phyloP scores from a whole-genome alignment of 75 land plant species.

The Selaginella tamariscina region DNA sequence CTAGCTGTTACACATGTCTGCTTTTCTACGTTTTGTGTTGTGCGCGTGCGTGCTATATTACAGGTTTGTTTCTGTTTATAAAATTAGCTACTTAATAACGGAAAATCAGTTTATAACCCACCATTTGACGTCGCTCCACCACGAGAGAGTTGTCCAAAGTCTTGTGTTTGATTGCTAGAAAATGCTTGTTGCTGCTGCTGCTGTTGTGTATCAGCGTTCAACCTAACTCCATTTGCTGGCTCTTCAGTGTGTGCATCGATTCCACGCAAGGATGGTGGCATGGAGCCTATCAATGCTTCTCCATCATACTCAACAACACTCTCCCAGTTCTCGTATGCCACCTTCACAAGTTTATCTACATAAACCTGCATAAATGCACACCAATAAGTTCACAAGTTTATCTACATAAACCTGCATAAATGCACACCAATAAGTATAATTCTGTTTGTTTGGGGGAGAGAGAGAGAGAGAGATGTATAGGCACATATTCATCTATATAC shows the following conservation, averaged over 20 bases:
- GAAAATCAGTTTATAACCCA: too few relatives aligned
- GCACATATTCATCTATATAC: too few relatives aligned
- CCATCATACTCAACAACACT: slow-evolving; percentile 78
- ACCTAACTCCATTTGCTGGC: background rate
- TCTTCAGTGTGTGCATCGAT: slow-evolving; percentile 22
- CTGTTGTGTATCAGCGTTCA: background rate
- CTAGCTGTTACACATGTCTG: too few relatives aligned
- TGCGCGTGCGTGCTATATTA: too few relatives aligned
- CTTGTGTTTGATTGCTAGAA: background rate
- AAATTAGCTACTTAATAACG: background rate
- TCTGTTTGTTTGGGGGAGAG: too few relatives aligned
- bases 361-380: background rate
- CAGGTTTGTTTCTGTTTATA: too few relatives aligned
- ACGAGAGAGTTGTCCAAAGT: background rate
- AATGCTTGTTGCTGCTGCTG: background rate
- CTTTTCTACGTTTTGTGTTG: too few relatives aligned
- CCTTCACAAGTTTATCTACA: slow-evolving; percentile 7
- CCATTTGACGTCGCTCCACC: background rate
- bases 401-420: too few relatives aligned
- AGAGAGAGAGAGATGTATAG: too few relatives aligned
- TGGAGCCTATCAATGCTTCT: slow-evolving; percentile 32
- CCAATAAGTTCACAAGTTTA: background rate
- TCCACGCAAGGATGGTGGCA: slow-evolving; percentile 12
- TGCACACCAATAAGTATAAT: too few relatives aligned
- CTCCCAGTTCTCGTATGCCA: slow-evolving; percentile 8